Evolutionary conservation across 164 flowering plant genomes (phyloP), one percentile per base, ranked within the genome.

Genomic region (Magnolia changhungtana): DNA sequence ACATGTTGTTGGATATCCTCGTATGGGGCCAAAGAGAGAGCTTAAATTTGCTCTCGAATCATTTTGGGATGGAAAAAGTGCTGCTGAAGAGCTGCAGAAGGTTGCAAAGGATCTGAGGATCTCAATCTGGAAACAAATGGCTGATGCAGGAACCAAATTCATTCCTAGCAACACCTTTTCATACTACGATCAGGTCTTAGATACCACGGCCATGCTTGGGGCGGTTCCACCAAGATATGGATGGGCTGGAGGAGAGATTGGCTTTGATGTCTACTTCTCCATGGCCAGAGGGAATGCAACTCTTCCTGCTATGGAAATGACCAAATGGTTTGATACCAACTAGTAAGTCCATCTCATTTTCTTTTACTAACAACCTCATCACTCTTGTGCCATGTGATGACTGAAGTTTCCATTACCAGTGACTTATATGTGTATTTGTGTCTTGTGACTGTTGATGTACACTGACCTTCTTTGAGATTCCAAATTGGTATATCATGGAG

Each of bases 291-390:
- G 82, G 64, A 80, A 76, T 70, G 77, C 79, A 23, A 71, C 50
- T 5, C 74, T 74, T 77, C 79, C 79, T 80, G 82, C 82, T 18
- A 80, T 80, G 82, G 82, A 80, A 80, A 80, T 80, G 82, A 80
- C 82, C 67, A 80, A 80, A 78, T 80, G 82, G 82, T 80, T 80
- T 71, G 82, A 80, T 58, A 80, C 82, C 63, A 80, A 80, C 74
- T 80, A 80, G 82, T 80, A 76, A 80, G 82, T 76, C 19, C n/a
- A 49, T 49, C 18, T 8, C 49, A 24, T 13, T 31, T 51, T 37
- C 23, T 9, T 31, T 10, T 18, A n/a, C 31, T 20, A 27, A 1
- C 20, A 65, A 20, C 68, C 11, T 21, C 21, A 6, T 10, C 68
- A 65, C 68, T 1, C 23, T 13, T 65, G 14, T 23, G 21, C 24